These are phyloP conservation scores for Rhizopogon vesiculosus DNA, from an alignment of 768 basidiomycete genomes.

Conservation along the genomic window DNA sequence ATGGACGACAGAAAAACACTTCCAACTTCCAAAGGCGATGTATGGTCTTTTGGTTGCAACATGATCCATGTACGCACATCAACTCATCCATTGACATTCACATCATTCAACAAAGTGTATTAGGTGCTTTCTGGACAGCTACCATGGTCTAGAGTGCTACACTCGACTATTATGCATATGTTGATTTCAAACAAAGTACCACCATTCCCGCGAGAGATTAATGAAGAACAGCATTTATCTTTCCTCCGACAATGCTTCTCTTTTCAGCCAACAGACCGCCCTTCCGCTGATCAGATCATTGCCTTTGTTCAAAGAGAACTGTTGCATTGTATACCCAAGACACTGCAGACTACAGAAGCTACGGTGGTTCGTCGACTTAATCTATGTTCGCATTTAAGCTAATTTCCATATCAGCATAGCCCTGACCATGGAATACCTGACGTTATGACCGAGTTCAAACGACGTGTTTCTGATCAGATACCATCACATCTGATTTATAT, in stretches of 20 bases:
- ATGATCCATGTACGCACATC: slow-evolving; percentile 12
- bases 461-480: slow-evolving; percentile 1
- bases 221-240: not conserved
- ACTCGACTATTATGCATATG: not conserved
- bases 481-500: slow-evolving; percentile 1
- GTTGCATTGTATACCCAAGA: too few species aligned
- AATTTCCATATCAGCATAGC: not conserved
- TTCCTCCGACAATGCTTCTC: not conserved
- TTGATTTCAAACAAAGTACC: not conserved
- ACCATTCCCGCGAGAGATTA: not conserved
- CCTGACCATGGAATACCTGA: not conserved
- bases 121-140: slow-evolving; percentile 2
- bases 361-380: not conserved
- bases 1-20: not conserved
- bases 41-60: slow-evolving; percentile 18
- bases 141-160: not conserved
- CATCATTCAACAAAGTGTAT: not conserved
- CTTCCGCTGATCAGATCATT: not conserved
- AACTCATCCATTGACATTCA: not conserved
- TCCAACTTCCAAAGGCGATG: slow-evolving; percentile 5
- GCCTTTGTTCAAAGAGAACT: not conserved
- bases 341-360: not conserved
- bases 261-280: not conserved
- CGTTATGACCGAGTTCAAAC: slow-evolving; percentile 2
- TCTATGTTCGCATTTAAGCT: not conserved